Evolutionary conservation across 2,329 filamentous ascomycete species (phyloP), one percentile per base, ranked within the genome.

Genomic region (Fusarium continuum): DNA sequence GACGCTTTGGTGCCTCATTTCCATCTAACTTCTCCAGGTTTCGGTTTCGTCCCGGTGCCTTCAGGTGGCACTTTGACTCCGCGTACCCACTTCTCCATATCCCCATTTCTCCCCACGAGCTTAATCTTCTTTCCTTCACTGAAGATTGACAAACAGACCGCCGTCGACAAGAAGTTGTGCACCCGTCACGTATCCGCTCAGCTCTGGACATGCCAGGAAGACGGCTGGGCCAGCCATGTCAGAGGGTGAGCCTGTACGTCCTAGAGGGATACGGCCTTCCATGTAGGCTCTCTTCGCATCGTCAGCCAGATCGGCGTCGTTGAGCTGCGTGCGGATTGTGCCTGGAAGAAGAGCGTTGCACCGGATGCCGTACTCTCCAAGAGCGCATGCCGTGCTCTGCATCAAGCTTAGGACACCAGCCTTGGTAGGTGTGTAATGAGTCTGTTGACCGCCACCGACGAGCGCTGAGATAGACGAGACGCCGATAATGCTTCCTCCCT

Each of bases 371-470:
- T 95, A 85, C 70, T 86, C 84, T 0, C 92, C 92, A 38, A 96
- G 77, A 8, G 92, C 91, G 28, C 91, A 90, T 0, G 92, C 92
- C 31, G 87, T 88, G 64, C 88, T 92, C 79, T 96, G 92, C 86
- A 96, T 95, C 38, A 96, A 81, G 40, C 87, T 91, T 31, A 91
- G 73, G 4, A 96, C 84, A 3, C 91, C 92, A 0, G 92, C 92
- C 76, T 96, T 96, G 14, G 92, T 96, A 9, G 92, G 91, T 14
- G 92, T 96, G 77, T 96, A 96, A 73, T 96, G 92, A 22, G 87
- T 88, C 78, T 96, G 92, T 40, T 83, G 80, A 0, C 88, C 91
- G 36, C 92, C 92, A 31, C 92, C 92, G 1, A 93, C 90, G 11
- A 93, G 83, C 0, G 90, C 91, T 16, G 84, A 88, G 71, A 93